Conservation (phyloP, 129 eudicot genomes). For the Tagetes patula region DNA sequence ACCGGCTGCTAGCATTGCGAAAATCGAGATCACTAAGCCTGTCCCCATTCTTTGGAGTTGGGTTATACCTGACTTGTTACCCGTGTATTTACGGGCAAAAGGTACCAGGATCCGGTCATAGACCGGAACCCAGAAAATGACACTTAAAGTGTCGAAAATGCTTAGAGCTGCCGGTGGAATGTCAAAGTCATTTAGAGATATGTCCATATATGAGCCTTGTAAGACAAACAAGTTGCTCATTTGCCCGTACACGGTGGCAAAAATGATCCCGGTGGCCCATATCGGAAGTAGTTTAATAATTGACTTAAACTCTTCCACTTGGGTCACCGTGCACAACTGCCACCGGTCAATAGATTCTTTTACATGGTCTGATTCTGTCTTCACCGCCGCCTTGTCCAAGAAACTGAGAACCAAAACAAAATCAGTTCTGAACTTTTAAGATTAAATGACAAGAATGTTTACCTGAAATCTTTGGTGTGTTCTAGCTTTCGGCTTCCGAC, state of each 20-base stretch:
- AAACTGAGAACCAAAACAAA: slow-evolving; percentile 40
- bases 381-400: slow-evolving; percentile 84
- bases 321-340: slow-evolving; percentile 80
- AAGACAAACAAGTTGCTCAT: slow-evolving; percentile 74
- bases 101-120: slow-evolving; percentile 61
- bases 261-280: slow-evolving; percentile 81
- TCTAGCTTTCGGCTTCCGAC: slow-evolving; percentile 69
- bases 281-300: slow-evolving; percentile 62
- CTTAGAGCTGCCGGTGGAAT: slow-evolving; percentile 80
- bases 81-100: slow-evolving; percentile 52
- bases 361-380: slow-evolving; percentile 36
- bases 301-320: slow-evolving; percentile 75
- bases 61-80: slow-evolving; percentile 61
- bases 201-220: slow-evolving; percentile 69
- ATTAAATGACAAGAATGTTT: background rate
- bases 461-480: slow-evolving; percentile 58
- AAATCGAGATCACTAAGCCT: slow-evolving; percentile 58
- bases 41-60: slow-evolving; percentile 76
- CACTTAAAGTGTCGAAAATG: slow-evolving; percentile 71
- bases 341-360: slow-evolving; percentile 47
- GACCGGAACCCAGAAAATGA: slow-evolving; percentile 76
- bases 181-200: slow-evolving; percentile 41
- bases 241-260: slow-evolving; percentile 63
- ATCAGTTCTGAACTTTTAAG: background rate
- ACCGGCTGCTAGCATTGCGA: slow-evolving; percentile 67